Evolutionary conservation across 345 rosid species (phyloP).

Genomic region (Zanthoxylum bungeanum): DNA sequence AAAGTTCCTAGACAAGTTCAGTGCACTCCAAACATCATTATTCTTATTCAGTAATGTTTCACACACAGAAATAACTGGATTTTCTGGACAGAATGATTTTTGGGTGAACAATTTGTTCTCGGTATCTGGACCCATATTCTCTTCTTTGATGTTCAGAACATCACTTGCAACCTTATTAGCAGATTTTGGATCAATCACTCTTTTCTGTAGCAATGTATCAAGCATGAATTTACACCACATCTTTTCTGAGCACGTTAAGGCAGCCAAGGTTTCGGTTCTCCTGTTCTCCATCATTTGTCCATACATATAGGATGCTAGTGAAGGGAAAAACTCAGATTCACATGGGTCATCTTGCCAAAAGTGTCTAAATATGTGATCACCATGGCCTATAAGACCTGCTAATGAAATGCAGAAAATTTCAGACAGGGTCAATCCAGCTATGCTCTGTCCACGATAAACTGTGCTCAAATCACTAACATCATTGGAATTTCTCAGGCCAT

Average conservation of each 20-base stretch:
- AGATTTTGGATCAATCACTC: conserved; percentile 30
- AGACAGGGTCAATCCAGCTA: conserved; percentile 65
- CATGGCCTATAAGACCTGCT: conserved; percentile 75
- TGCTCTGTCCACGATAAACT: conserved; percentile 26
- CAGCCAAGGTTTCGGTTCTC: conserved; percentile 32
- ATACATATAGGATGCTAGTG: conserved; percentile 26
- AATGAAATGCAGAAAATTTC: conserved; percentile 76
- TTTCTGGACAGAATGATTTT: conserved; percentile 71
- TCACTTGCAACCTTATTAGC: conserved; percentile 26
- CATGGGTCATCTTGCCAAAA: conserved; percentile 41
- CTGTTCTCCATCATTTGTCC: conserved; percentile 23
- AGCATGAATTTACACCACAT: conserved; percentile 57
- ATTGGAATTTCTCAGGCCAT: conserved; percentile 30
- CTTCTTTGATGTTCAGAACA: conserved; percentile 25
- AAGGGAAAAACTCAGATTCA: conserved; percentile 36
- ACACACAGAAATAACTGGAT: conserved; percentile 66
- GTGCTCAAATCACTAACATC: conserved; percentile 15
- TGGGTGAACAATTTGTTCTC: conserved; percentile 25
- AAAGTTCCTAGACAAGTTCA: conserved; percentile 59
- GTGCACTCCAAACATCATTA: conserved; percentile 42
- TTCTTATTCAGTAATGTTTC: conserved; percentile 49
- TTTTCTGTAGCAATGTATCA: conserved; percentile 41
- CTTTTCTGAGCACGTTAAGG: conserved; percentile 40
- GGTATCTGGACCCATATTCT: conserved; percentile 14
- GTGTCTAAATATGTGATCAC: conserved; percentile 63